Evolutionary conservation across 306 rosid genomes (phyloP).

Genomic region (Mimosa bimucronata): DNA sequence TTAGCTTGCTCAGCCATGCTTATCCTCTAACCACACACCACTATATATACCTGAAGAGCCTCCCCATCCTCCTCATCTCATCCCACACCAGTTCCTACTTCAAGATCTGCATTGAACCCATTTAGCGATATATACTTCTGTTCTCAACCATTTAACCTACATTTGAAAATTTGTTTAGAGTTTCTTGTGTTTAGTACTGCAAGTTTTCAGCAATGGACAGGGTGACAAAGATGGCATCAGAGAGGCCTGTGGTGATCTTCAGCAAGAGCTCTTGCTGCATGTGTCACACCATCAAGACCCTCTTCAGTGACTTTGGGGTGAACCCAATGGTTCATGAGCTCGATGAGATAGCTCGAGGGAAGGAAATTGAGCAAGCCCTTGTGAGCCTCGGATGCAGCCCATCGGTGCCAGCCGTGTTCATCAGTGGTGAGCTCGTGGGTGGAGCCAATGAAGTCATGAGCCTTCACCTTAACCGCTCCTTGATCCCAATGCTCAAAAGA

Average conservation of each 20-base stretch:
- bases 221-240: slow-evolving; percentile 75
- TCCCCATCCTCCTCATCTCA: neutral
- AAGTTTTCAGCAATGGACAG: slow-evolving; percentile 56
- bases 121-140: slow-evolving; percentile 6
- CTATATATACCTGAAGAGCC: slow-evolving; percentile 52
- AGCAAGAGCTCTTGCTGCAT: slow-evolving; percentile 91
- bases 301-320: slow-evolving; percentile 83
- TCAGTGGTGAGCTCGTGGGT: slow-evolving; percentile 79
- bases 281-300: slow-evolving; percentile 84
- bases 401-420: slow-evolving; percentile 83
- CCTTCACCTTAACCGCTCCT: slow-evolving; percentile 81
- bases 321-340: slow-evolving; percentile 84
- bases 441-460: slow-evolving; percentile 93
- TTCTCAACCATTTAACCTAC: neutral
- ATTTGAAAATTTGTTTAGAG: neutral
- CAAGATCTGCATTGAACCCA: slow-evolving; percentile 16
- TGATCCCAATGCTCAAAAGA: slow-evolving; percentile 87
- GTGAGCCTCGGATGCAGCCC: slow-evolving; percentile 69
- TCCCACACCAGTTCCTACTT: slow-evolving; percentile 14
- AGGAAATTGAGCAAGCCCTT: slow-evolving; percentile 90
- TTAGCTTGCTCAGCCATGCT: slow-evolving; percentile 22
- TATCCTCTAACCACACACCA: slow-evolving; percentile 34
- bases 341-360: slow-evolving; percentile 83
- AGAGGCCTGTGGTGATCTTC: slow-evolving; percentile 93
- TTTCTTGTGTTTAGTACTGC: neutral